Evolutionary conservation across 352 stramenopile genomes (phyloP).

Genomic region (Phytopythium chamaehyphon): DNA sequence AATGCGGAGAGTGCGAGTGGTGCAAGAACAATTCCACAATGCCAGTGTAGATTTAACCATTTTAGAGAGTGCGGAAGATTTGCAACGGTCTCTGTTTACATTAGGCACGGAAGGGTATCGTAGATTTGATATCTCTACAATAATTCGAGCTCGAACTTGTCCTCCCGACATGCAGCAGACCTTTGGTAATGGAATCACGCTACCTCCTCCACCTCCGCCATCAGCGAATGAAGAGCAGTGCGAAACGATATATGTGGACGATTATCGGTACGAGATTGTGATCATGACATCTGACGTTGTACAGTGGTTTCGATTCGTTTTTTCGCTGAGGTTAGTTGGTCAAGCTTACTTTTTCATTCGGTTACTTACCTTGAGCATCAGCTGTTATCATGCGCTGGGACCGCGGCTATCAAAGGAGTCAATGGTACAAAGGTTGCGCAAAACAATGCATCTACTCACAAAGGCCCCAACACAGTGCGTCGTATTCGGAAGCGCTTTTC

Average conservation of each 20-base stretch:
- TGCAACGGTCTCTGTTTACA: neutral
- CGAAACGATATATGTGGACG: constrained; percentile 32
- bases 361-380: constrained; percentile 21
- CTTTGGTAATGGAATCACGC: neutral
- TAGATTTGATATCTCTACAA: neutral
- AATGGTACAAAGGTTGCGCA: constrained; percentile 1
- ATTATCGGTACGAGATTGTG: constrained; percentile 37
- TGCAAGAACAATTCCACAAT: constrained; percentile 1
- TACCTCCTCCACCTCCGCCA: neutral
- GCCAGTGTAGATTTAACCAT: constrained; percentile 3
- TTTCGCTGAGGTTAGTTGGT: constrained; percentile 19
- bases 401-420: neutral
- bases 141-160: constrained; percentile 1
- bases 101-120: neutral
- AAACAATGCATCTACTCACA: constrained; percentile 25
- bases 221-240: constrained; percentile 6
- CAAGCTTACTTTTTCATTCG: constrained; percentile 41
- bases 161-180: neutral
- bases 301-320: constrained; percentile 28
- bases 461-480: constrained; percentile 43
- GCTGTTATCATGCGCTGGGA: constrained; percentile 22
- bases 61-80: neutral
- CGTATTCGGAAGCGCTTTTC: constrained; percentile 43
- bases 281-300: constrained; percentile 20
- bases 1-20: neutral